Base-by-base conservation (phyloP, 257 asterid species). In the Eucommia ulmoides region DNA sequence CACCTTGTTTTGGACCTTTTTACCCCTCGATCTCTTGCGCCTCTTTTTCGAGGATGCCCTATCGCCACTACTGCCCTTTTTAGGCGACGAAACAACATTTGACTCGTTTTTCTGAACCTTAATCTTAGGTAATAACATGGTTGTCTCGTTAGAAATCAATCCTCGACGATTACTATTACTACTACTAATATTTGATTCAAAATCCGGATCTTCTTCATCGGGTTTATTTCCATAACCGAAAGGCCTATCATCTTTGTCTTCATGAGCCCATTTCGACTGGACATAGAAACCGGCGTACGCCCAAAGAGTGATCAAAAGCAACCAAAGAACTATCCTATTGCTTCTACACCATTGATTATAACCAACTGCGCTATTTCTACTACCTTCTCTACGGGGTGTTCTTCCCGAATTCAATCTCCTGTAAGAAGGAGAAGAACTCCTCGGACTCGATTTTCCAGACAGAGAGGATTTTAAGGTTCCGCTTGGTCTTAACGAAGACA, bases 211-310 rank as follows among this genome's bases (percentile, higher is more conserved):
- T 45, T 61, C 60, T 49, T 19, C 59, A 19, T 26, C 60, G 23
- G 71, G 49, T 23, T 64, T 71, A 29, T 81, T 83, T 23, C 72
- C 95, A 68, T 66, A 74, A 56, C 96, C 95, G 41, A 91, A 91
- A n/a, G 86, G 80, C 38, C 73, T 88, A 56, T 91, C 96, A 74
- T 86, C 86, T 58, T 91, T 91, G 63, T 91, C 92, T 20, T 96
- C 99, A 42, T 91, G 99, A 14, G 99, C 99, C 99, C 99, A 91
- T 38, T 74, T 79, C 21, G 99, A 91, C 75, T 91, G 96, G 55
- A 86, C 57, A 55, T 75, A 86, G 64, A 91, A 86, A 35, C 94
- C 95, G 25, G 83, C 99, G 64, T 91, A 91, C 14, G 96, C 78
- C 99, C 95, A 91, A 38, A 91, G 89, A 49, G 99, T 83, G 68